Base-by-base conservation (phyloP, 441 rosid species). In the Erodium trifolium region DNA sequence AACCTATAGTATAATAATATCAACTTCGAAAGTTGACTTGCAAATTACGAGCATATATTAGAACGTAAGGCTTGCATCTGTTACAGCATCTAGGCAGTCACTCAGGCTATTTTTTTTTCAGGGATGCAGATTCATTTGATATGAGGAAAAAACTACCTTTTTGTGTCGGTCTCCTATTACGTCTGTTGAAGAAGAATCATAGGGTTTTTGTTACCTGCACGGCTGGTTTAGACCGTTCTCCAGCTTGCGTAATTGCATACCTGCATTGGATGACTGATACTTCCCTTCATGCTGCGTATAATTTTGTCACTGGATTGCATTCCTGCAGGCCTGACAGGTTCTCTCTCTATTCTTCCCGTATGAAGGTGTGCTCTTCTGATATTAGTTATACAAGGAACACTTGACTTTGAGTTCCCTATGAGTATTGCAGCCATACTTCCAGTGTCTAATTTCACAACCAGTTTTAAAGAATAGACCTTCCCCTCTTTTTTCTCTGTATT, bases 221-320 rank as follows among this genome's bases (percentile, higher is more conserved):
- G 59, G 85, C 92, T 72, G 97, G 97, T 68, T 87, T 91, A 80
- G 88, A 93, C 75, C 81, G 97, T 47, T 84, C 97, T 19, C 85
- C 98, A 8, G 87, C 93, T 43, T 88, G 93, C 67, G 97, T 93
- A 79, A 80, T 91, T 74, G 97, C 97, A 23, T 93, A 91, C 76
- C 90, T 93, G 29, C 98, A 93, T 74, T 93, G 97, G 95, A 89
- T 93, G 87, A 91, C 98, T 29, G 98, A 89, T 79, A 93, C 94
- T 64, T 83, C 97, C 73, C 96, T 93, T 72, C 93, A 88, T 55
- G 90, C 91, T 3, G 96, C 96, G 57, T 86, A 88, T 79, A 84
- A 87, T 72, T 93, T 89, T 70, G 91, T 89, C 65, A 88, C 89
- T 68, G 90, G 95, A 68, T 79, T 91, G 84, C 95, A 89, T 78